Conservation (phyloP, 2,329 filamentous ascomycete species). For the Juglanconis oblonga region DNA sequence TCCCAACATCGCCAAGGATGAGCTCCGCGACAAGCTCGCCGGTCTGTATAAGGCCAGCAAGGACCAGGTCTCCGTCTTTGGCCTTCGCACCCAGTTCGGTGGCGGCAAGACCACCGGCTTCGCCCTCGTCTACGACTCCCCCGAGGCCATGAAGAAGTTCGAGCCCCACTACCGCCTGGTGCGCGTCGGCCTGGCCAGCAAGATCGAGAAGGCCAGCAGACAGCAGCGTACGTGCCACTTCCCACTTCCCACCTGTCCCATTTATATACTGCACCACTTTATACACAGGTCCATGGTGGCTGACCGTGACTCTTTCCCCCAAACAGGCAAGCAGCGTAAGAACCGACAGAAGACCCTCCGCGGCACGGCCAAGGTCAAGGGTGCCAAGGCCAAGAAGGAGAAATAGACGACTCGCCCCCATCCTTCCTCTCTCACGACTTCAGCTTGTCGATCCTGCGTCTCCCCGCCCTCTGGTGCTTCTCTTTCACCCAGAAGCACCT, state of each 20-base stretch:
- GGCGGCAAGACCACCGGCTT: conserved; percentile 99
- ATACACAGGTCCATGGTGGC: background rate
- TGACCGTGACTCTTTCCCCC: conserved; percentile 16
- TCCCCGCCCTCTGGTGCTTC: conserved; percentile 4
- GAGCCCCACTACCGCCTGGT: conserved; percentile 98
- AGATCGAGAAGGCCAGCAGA: conserved; percentile 96
- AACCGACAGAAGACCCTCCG: conserved; percentile 99
- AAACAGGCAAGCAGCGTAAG: conserved; percentile 98
- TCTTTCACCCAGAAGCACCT: conserved; percentile 2
- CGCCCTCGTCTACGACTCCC: conserved; percentile 96
- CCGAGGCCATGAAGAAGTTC: conserved; percentile 99
- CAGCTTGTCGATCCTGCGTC: conserved; percentile 6
- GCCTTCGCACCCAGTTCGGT: conserved; percentile 98
- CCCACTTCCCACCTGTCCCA: background rate
- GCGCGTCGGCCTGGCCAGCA: conserved; percentile 85
- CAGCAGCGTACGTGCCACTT: conserved; percentile 85
- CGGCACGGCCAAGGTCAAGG: conserved; percentile 98
- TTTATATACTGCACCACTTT: background rate
- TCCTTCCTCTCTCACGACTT: conserved; percentile 3
- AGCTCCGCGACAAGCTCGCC: conserved; percentile 92
- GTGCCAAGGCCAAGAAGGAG: conserved; percentile 91
- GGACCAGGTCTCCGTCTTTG: conserved; percentile 97
- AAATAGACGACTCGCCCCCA: conserved; percentile 59
- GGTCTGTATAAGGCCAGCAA: conserved; percentile 97
- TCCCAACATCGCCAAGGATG: conserved; percentile 98